Evolutionary conservation across 768 basidiomycete genomes (phyloP).

Genomic region (Leccinum variicolor): DNA sequence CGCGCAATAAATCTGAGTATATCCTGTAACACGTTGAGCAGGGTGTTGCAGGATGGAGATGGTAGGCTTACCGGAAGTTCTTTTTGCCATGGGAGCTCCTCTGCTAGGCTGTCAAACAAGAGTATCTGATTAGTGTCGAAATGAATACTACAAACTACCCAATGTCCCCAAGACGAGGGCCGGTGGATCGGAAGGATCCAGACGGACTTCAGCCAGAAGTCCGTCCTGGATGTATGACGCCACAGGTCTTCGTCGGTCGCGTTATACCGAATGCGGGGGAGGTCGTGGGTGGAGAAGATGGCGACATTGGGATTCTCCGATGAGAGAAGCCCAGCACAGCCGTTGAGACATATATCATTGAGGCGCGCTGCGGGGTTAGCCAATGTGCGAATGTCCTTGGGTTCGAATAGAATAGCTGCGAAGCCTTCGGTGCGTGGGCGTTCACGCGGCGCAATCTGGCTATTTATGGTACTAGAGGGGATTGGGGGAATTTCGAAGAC

Average conservation of each 20-base stretch:
- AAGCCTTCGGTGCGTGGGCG: neutral
- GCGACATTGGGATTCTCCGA: neutral
- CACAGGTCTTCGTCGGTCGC: constrained; percentile 19
- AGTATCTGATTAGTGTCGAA: neutral
- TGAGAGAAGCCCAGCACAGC: constrained; percentile 4
- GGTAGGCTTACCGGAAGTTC: neutral
- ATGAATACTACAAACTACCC: constrained; percentile 1
- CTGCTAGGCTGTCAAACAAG: constrained; percentile 1
- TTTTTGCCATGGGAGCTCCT: neutral
- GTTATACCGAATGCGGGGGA: neutral
- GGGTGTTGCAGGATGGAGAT: neutral
- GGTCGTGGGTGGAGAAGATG: constrained; percentile 6
- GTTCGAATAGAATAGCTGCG: neutral
- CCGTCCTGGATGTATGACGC: constrained; percentile 3
- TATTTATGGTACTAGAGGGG: neutral
- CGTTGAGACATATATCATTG: constrained; percentile 4
- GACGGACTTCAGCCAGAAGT: constrained; percentile 29
- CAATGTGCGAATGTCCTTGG: neutral
- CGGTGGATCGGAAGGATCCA: constrained; percentile 24
- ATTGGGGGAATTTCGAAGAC: neutral
- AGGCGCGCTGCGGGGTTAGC: neutral
- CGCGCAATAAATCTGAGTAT: neutral
- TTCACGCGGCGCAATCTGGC: neutral
- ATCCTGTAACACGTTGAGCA: neutral
- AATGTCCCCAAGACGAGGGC: neutral